Percentiles rank a stretch among this genome's conserved stretches.
These are phyloP conservation scores for Moringa oleifera DNA, from an alignment of 345 rosid genomes.

Conservation along the genomic window DNA sequence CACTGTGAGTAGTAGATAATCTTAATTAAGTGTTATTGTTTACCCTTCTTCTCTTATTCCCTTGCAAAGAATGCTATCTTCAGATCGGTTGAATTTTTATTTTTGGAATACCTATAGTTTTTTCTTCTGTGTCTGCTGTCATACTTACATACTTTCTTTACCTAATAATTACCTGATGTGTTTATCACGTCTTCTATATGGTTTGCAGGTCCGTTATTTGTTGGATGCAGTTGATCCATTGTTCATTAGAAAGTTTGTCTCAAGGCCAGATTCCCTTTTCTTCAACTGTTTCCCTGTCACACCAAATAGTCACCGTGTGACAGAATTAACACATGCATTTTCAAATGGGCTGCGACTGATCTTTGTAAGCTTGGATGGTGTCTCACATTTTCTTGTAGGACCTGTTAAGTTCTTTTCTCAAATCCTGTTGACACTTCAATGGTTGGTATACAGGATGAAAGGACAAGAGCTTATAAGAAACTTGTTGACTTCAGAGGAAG, in stretches of 20 bases:
- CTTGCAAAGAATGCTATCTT: background rate
- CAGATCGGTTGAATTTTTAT: too few relatives aligned
- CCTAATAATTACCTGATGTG: background rate
- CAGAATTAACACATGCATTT: constrained; percentile 54
- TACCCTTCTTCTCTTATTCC: background rate
- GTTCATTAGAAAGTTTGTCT: constrained; percentile 43
- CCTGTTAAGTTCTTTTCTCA: constrained; percentile 7
- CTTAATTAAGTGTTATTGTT: background rate
- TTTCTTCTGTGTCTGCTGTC: too few relatives aligned
- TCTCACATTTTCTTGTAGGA: constrained; percentile 2
- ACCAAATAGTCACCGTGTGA: constrained; percentile 83
- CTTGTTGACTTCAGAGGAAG: constrained; percentile 65
- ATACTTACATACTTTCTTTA: too few relatives aligned
- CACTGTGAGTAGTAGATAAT: too few relatives aligned
- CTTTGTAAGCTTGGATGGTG: constrained; percentile 50
- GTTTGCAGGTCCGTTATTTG: constrained; percentile 49
- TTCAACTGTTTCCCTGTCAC: constrained; percentile 65
- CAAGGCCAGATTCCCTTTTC: constrained; percentile 32
- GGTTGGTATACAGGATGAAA: constrained; percentile 54
- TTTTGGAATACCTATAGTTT: background rate
- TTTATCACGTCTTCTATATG: background rate
- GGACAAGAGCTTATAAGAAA: constrained; percentile 71
- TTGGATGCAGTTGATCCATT: constrained; percentile 53
- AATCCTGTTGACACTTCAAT: constrained; percentile 7
- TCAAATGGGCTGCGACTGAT: constrained; percentile 47